A percentile compares a stretch with the other conserved stretches of the same genome.
phyloP scores from a whole-genome alignment of 345 rosid genomes.

The Lagerstroemia speciosa region DNA sequence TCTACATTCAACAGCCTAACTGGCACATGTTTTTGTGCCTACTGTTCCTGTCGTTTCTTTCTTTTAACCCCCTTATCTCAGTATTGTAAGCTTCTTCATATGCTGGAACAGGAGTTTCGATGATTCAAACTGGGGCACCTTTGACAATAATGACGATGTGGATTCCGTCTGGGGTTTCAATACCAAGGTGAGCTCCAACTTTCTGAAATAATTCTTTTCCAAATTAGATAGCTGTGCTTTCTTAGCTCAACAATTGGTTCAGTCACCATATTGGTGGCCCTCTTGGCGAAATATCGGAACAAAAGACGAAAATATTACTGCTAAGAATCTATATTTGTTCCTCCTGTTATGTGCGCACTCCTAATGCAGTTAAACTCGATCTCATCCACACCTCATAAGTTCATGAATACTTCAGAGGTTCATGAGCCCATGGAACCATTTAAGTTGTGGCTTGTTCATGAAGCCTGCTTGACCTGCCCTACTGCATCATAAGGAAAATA shows the following conservation, averaged over 20 bases:
- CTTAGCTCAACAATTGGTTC: constrained; percentile 6
- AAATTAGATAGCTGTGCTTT: background rate
- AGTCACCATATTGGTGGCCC: background rate
- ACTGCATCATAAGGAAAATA: background rate
- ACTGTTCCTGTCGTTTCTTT: background rate
- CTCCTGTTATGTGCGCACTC: background rate
- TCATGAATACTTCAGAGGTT: background rate
- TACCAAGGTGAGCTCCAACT: constrained; percentile 50
- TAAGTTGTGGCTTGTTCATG: background rate
- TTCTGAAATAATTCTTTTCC: background rate
- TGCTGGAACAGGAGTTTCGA: constrained; percentile 51
- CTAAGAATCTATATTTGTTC: background rate
- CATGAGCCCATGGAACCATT: background rate
- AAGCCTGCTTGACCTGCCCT: background rate
- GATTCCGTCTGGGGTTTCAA: constrained; percentile 94
- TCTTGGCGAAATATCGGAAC: background rate
- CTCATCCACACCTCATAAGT: background rate
- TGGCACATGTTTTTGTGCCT: constrained; percentile 8
- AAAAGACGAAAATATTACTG: background rate
- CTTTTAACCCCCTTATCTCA: background rate
- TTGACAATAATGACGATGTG: constrained; percentile 78
- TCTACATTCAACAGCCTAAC: background rate
- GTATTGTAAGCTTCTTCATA: background rate
- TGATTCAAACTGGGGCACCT: constrained; percentile 90
- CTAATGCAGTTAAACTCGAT: background rate